Percentiles rank a stretch among this genome's conserved stretches.
phyloP scores from a whole-genome alignment of 2,329 filamentous ascomycete genomes.

The Ascochyta clinopodiicola region DNA sequence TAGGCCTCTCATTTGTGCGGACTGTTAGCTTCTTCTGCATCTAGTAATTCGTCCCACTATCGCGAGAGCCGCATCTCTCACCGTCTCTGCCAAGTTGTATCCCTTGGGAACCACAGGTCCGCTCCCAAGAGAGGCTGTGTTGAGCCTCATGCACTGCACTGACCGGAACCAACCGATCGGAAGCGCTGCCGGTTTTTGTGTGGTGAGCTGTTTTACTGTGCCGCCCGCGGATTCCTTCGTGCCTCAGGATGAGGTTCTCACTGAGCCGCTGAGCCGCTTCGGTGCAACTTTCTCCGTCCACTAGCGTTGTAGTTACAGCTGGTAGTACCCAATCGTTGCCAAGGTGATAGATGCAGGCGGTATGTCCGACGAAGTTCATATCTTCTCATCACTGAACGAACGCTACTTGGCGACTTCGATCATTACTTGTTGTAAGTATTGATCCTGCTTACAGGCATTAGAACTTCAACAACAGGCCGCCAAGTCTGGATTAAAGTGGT shows the following conservation, averaged over 20 bases:
- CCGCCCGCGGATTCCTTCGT: conserved; percentile 9
- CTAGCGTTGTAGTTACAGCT: conserved; percentile 5
- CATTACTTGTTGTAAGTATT: conserved; percentile 1
- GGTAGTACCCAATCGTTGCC: not conserved
- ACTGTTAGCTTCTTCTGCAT: conserved; percentile 8
- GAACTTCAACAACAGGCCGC: conserved; percentile 4
- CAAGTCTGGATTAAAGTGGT: conserved; percentile 4
- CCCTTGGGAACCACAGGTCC: conserved; percentile 11
- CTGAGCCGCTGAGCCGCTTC: conserved; percentile 15
- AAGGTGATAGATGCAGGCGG: conserved; percentile 6
- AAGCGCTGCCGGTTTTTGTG: not conserved
- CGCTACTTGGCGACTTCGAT: conserved; percentile 12
- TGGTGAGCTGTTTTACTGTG: not conserved
- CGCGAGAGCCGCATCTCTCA: conserved; percentile 16
- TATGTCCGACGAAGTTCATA: not conserved
- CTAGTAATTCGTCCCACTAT: conserved; percentile 12
- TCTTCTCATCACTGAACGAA: not conserved
- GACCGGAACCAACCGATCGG: conserved; percentile 12
- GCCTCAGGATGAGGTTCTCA: conserved; percentile 7
- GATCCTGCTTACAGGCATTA: not conserved
- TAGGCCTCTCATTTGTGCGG: conserved; percentile 13
- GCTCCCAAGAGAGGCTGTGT: not conserved
- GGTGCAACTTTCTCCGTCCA: conserved; percentile 11
- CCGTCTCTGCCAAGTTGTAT: conserved; percentile 17
- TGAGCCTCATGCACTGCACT: conserved; percentile 12